phyloP scores from a whole-genome alignment of 2,329 filamentous ascomycete species.

The Fusarium mangiferae region DNA sequence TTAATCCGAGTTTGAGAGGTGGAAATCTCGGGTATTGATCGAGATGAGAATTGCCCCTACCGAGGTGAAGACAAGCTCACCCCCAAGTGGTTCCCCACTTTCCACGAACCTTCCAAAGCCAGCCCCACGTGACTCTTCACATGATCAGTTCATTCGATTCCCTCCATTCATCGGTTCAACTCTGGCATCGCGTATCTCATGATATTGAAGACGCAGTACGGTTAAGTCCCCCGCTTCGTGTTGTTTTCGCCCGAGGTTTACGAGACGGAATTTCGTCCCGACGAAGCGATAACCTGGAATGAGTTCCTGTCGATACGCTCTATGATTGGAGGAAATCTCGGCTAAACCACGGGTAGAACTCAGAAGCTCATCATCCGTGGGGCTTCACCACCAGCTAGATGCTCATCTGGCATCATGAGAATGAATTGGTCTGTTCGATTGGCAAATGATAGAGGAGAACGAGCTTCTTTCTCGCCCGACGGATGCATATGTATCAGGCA shows the following conservation, averaged over 20 bases:
- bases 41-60: not conserved
- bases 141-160: not conserved
- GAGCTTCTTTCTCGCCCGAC: not conserved
- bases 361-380: conserved; percentile 21
- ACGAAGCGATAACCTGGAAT: conserved; percentile 22
- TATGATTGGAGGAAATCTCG: conserved; percentile 7
- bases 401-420: conserved; percentile 37
- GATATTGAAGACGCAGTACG: not conserved
- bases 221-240: not conserved
- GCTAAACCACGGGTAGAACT: conserved; percentile 14
- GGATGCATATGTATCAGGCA: conserved; percentile 30
- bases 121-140: not conserved
- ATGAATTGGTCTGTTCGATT: conserved; percentile 5
- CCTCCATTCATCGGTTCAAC: not conserved
- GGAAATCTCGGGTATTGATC: not conserved
- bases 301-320: not conserved
- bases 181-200: not conserved
- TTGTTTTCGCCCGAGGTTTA: not conserved
- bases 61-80: not conserved
- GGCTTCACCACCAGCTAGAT: conserved; percentile 32
- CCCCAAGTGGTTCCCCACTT: not conserved
- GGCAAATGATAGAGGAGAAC: conserved; percentile 24
- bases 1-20: not conserved
- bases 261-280: conserved; percentile 36
- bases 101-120: not conserved